Evolutionary conservation across 805 yeast species (phyloP).

Genomic region (Pichia membranifaciens): DNA sequence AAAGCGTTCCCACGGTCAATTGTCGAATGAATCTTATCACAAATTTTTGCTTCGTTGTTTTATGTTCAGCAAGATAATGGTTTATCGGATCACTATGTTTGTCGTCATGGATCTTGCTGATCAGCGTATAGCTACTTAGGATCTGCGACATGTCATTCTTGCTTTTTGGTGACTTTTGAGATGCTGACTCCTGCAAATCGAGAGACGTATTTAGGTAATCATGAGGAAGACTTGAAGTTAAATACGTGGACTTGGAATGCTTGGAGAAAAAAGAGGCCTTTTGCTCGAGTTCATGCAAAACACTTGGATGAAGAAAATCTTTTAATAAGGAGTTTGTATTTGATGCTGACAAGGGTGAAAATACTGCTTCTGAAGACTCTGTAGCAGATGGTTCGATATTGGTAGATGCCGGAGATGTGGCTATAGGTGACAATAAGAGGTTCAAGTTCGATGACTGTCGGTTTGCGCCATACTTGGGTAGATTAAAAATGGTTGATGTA

Average conservation of each 20-base stretch:
- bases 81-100: conserved; percentile 11
- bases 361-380: neutral
- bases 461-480: neutral
- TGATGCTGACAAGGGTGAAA: neutral
- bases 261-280: neutral
- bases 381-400: neutral
- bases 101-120: conserved; percentile 16
- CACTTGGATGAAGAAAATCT: neutral
- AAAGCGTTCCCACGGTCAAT: conserved; percentile 12
- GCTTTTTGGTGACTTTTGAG: neutral
- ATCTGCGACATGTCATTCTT: neutral
- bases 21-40: conserved; percentile 13
- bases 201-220: conserved; percentile 11
- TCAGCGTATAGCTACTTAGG: conserved; percentile 3
- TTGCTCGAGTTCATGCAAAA: conserved; percentile 4
- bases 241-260: neutral
- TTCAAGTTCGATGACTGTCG: conserved; percentile 3
- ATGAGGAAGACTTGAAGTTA: conserved; percentile 4
- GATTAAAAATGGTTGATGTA: neutral
- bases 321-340: neutral
- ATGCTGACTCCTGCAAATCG: neutral
- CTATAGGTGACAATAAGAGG: conserved; percentile 3
- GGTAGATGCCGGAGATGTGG: conserved; percentile 1
- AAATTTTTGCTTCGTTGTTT: conserved; percentile 7
- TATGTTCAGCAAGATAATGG: conserved; percentile 10